Base-by-base conservation (phyloP, 139 green algal species). In the Tetradesmus obliquus region DNA sequence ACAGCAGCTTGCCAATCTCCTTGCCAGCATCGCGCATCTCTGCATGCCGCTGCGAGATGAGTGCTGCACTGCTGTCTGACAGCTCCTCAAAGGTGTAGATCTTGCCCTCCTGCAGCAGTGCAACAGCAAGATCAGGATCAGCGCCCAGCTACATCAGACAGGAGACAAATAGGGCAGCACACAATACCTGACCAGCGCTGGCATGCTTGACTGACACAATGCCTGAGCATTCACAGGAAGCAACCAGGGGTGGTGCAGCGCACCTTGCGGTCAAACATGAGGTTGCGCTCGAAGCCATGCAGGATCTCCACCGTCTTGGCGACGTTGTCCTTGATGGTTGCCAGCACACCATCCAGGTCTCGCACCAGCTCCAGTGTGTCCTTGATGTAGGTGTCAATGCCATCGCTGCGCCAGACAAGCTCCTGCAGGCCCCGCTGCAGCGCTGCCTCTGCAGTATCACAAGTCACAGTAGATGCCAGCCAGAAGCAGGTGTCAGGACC, bases 191-290 rank as follows among this genome's bases (percentile, higher is more conserved):
- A 45, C 32, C 32, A 45, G 32, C 32, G 32, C 32, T 45, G 32
- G 32, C 32, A 45, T 45, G n/a, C n/a, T 83, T 22, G 76, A 19
- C 17, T 17, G 3, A 17, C 17, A 19, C 69, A 79, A 79, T 19
- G 69, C 32, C 32, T 45, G 32, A 45, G 32, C 32, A 45, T 45
- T 45, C 32, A 45, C 32, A 45, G 32, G 32, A 45, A 45, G 32
- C 32, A 45, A 45, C 32, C 32, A 45, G 32, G 32, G 32, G 32
- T 45, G 32, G 32, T 45, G 32, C 32, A 45, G 32, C 32, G 32
- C 20, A 98, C 96, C 94, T 98, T 99, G 86, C 97, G 95, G 55
- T 98, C 96, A 93, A 99, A 98, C 93, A 98, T 97, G 45, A 97
- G 91, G 91, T 98, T 97, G n/a, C 94, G 93, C 90, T 97, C 94